Evolutionary conservation across 495 filamentous ascomycete genomes (phyloP), one percentile per base, ranked within the genome.

Genomic region (Cenococcum geophilum): DNA sequence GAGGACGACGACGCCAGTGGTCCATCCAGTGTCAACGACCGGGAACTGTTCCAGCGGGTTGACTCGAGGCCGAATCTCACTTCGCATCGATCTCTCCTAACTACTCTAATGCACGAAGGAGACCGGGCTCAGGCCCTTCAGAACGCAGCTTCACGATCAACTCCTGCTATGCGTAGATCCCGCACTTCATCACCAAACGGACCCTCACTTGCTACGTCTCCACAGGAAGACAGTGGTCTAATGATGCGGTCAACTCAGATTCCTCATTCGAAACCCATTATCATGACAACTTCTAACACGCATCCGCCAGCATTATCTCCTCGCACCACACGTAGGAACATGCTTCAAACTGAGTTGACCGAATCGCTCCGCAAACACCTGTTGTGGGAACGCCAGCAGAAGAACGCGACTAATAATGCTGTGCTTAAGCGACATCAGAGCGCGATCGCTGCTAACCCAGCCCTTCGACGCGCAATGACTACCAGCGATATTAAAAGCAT

Each of bases 291-390:
- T 14, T 86, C 87, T 43, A 87, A 83, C 57, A 76, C 70, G 61
- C 79, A 81, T 53, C 82, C 85, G 20, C 85, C 86, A 60, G 83
- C 86, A 4, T 75, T 90, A 40, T 97, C 93, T 6, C 93, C 93
- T 0, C 83, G 90, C 59, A 96, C 95, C 0, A 99, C 95, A 0
- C 85, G 95, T 49, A 83, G 92, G 48, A 95, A 99, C 74, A 99
- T 99, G 93, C 82, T 99, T 58, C 86, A 90, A 36, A 92, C 90
- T 23, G 93, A 99, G 75, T 78, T 99, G 63, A 90, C 89, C 4
- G 86, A 89, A 66, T 91, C 88, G 32, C 78, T 92, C 16, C 82
- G 89, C 20, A 83, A 84, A 64, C 84, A 91, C 60, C 78, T 92
- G n/a, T 77, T 92, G 14, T 91, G 87, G 86, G 89, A 92, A 67